Evolutionary conservation across 1,139 yeast genomes (phyloP), one percentile per base, ranked within the genome.

Genomic region (Hansenula anomala): DNA sequence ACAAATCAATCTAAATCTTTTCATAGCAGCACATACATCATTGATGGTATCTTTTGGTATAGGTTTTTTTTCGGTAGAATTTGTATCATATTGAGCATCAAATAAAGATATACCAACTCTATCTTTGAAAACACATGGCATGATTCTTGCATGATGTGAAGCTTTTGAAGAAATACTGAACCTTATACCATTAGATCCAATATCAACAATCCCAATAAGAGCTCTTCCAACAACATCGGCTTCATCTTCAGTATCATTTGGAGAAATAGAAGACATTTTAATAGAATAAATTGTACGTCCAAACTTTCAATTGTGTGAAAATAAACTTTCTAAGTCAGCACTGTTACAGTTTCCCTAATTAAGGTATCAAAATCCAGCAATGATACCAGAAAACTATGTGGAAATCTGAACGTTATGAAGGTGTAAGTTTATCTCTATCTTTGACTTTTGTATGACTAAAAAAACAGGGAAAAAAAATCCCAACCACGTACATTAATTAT

Each of bases 111-210:
- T 76, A 3, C 84, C 82, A 3, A 81, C 69, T 36, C 86, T 60
- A 49, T 81, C 88, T 46, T 80, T 82, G 58, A 76, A 81, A 15
- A 80, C 75, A 51, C 85, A 78, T 0, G 89, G 88, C 71, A 80
- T 73, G 4, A 78, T 75, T 42, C 89, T 66, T 1, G 85, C 84
- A 56, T 78, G 83, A 43, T 72, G 77, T 1, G 80, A 66, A 4
- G 81, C 80, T 36, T 73, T 67, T 5, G 85, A 78, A 12, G 85
- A 75, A 30, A 81, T 79, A 34, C 83, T 74, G 54, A 81, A 79
- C 40, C 88, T 61, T 38, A 80, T 72, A 31, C 84, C 87, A 49
- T 78, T 78, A 15, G 86, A 76, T 3, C 86, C 87, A 20, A 80
- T 78, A 54, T 80, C 87, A 3, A 78, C 84, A 33, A 80, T 75